Evolutionary conservation across 805 yeast species (phyloP), one percentile per base, ranked within the genome.

Genomic region (Saccharomycopsis malanga): DNA sequence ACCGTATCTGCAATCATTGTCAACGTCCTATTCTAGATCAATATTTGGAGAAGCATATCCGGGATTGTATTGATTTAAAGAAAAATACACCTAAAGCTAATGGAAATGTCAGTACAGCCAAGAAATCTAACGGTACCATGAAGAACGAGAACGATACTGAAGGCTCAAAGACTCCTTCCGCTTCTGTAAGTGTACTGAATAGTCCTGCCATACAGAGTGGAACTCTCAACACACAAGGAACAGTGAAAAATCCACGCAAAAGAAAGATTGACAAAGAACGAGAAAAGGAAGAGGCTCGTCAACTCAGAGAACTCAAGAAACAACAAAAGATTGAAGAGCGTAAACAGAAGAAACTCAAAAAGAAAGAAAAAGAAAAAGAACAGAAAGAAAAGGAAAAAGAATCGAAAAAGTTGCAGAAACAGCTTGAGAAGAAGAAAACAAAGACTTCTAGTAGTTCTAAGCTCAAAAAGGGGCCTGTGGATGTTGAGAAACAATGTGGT

Each of bases 401-500:
- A 53, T 51, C 42, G 52, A 57, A 36, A 52, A 57, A 27, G 43
- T 57, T 18, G 40, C 60, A 21, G 49, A 49, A 61, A 47, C 58
- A 65, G 54, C 55, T 66, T 54, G 58, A 59, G 61, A 60, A 71
- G 62, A n/a, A n/a, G n/a, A 69, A 75, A 57, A 43, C 76, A 27
- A 63, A 72, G 37, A 64, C 79, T 42, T 23, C 42, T 12, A 29
- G 35, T 12, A 42, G 43, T 9, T 17, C 44, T 20, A 42, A 42
- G 29, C 14, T 29, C 22, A 51, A 46, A 25, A 80, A 83, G 63
- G 83, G 89, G 22, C 89, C 95, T 3, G 88, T 88, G 21, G 95
- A 88, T 62, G 94, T 88, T 41, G 95, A 88, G 59, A 78, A 77
- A 55, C 98, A 93, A 65, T 93, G 98, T 71, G 98, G 98, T 63